phyloP scores from a whole-genome alignment of 768 basidiomycete genomes.

The Trichaptum fuscoviolaceum region DNA sequence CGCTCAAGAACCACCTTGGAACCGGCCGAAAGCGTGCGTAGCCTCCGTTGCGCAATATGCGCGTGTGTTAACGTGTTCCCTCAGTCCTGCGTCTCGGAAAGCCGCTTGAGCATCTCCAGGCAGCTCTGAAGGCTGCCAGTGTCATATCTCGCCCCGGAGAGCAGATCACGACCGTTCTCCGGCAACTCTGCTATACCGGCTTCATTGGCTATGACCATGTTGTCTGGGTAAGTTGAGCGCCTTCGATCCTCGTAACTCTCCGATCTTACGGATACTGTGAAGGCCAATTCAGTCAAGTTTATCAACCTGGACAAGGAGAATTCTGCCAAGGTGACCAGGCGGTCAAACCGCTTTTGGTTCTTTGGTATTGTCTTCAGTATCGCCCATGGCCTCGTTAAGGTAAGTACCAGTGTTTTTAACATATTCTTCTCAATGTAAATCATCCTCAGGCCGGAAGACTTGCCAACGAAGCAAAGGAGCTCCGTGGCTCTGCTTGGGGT shows the following conservation, averaged over 20 bases:
- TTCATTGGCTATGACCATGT: conserved; percentile 81
- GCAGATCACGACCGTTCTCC: conserved; percentile 69
- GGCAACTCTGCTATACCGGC: conserved; percentile 85
- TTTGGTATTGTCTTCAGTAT: conserved; percentile 82
- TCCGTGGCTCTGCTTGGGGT: conserved; percentile 41
- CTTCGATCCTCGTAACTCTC: neutral
- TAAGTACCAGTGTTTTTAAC: conserved; percentile 19
- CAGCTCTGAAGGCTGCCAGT: conserved; percentile 69
- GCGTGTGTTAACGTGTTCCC: conserved; percentile 11
- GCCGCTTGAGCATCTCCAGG: conserved; percentile 89
- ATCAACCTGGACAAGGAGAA: conserved; percentile 55
- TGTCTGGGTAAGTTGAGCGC: conserved; percentile 62
- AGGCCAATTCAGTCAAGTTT: conserved; percentile 68
- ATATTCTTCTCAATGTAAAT: conserved; percentile 2
- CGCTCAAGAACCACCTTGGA: conserved; percentile 81
- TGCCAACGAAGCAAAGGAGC: conserved; percentile 50
- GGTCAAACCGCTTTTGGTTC: conserved; percentile 83
- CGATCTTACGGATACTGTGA: conserved; percentile 3
- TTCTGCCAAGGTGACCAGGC: conserved; percentile 52
- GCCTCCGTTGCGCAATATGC: neutral
- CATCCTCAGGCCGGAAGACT: conserved; percentile 51
- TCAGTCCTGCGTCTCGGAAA: conserved; percentile 91
- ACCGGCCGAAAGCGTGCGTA: conserved; percentile 77
- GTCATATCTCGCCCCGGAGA: conserved; percentile 54
- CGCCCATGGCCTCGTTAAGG: conserved; percentile 64